Conservation (phyloP, 164 flowering plant genomes). For the Dillenia turbinata region DNA sequence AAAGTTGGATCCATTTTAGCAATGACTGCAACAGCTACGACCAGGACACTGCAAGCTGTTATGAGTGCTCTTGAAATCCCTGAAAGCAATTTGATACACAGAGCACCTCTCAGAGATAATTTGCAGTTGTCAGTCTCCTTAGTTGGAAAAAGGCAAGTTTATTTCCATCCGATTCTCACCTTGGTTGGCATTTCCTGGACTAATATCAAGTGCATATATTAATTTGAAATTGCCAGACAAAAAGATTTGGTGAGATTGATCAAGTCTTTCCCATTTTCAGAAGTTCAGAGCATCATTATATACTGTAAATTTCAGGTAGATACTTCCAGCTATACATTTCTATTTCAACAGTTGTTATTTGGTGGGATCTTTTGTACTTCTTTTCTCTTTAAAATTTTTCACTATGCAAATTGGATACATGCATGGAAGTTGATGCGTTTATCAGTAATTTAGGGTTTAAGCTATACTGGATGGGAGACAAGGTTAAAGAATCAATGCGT, state of each 20-base stretch:
- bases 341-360: no score
- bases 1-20: slow-evolving; percentile 76
- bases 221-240: slow-evolving; percentile 40
- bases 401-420: no score
- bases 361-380: no score
- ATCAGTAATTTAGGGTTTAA: no score
- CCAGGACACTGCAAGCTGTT: slow-evolving; percentile 56
- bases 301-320: slow-evolving; percentile 96
- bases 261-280: slow-evolving; percentile 57
- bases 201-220: neutral
- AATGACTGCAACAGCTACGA: slow-evolving; percentile 98
- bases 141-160: slow-evolving; percentile 65
- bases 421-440: no score
- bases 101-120: slow-evolving; percentile 61
- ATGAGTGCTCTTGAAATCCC: slow-evolving; percentile 83
- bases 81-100: slow-evolving; percentile 55
- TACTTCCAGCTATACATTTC: neutral
- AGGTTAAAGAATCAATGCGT: no score
- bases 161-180: neutral
- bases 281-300: slow-evolving; percentile 69
- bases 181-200: neutral
- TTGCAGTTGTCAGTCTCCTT: slow-evolving; percentile 64
- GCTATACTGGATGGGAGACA: no score
- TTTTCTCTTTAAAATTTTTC: neutral
- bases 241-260: slow-evolving; percentile 71